These are phyloP conservation scores for Leishmania gerbilli DNA, from an alignment of 208 protist species.

Conservation along the genomic window DNA sequence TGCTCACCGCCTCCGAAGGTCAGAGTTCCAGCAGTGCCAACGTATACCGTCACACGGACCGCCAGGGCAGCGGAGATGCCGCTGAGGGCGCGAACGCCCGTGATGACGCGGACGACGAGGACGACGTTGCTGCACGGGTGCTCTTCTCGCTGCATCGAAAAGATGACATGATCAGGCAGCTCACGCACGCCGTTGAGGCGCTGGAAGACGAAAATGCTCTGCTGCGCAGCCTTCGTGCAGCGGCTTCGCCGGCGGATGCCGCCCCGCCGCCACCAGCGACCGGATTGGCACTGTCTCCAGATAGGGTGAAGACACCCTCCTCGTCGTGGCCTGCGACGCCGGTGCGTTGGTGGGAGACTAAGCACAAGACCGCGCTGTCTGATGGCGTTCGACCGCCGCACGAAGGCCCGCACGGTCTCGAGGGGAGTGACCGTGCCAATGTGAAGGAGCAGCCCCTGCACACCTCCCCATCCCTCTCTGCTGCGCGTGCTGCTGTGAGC, in stretches of 20 bases:
- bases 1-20: background rate
- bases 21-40: background rate
- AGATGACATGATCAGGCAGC: constrained; percentile 25
- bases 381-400: background rate
- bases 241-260: background rate
- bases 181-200: constrained; percentile 9
- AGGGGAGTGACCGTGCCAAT: background rate
- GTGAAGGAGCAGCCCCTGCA: background rate
- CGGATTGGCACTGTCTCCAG: background rate
- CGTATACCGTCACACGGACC: background rate
- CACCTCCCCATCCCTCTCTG: constrained; percentile 1
- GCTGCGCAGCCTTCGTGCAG: constrained; percentile 12
- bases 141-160: constrained; percentile 35
- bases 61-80: background rate
- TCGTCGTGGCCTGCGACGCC: constrained; percentile 26
- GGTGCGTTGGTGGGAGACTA: constrained; percentile 28
- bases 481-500: constrained; percentile 22
- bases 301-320: constrained; percentile 6
- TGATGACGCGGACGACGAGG: constrained; percentile 7
- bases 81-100: background rate
- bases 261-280: background rate
- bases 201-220: constrained; percentile 11
- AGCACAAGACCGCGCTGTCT: background rate
- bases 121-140: constrained; percentile 27
- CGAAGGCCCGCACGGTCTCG: background rate